Percentiles rank a stretch among this genome's conserved stretches.
phyloP scores from a whole-genome alignment of 2,329 filamentous ascomycete species.

The Cytospora schulzeri region DNA sequence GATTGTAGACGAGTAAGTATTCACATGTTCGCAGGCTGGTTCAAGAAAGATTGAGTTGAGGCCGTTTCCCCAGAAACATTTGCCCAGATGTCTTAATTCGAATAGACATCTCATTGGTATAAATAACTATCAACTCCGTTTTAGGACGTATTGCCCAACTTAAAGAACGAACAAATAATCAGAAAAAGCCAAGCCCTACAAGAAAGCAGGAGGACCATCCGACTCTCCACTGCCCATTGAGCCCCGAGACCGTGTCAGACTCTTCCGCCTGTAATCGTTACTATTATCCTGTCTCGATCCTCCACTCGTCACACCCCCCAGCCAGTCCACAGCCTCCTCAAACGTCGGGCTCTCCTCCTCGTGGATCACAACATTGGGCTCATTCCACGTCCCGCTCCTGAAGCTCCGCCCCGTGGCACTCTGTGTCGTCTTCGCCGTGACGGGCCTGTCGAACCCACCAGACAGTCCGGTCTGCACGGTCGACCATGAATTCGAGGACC shows the following conservation, averaged over 20 bases:
- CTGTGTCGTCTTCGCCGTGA: conserved; percentile 19
- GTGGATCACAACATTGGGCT: not conserved
- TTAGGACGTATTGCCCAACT: not conserved
- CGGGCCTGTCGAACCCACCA: not conserved
- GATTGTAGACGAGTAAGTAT: no score
- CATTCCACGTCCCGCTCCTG: conserved; percentile 9
- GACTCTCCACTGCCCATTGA: conserved; percentile 5
- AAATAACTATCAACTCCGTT: not conserved
- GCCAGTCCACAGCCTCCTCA: not conserved
- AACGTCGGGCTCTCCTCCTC: conserved; percentile 12
- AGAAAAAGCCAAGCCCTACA: no score
- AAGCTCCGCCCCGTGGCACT: conserved; percentile 10
- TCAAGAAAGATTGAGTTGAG: no score
- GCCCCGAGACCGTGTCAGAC: not conserved
- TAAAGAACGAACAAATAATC: no score
- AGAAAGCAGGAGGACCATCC: conserved; percentile 14
- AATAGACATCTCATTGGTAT: not conserved
- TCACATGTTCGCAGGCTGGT: no score
- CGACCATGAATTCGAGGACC: conserved; percentile 29
- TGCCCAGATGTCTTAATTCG: not conserved
- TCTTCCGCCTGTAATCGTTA: conserved; percentile 10
- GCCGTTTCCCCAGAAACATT: no score
- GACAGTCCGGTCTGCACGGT: conserved; percentile 22
- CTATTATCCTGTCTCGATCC: not conserved
- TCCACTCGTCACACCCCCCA: not conserved